A percentile compares a stretch with the other conserved stretches of the same genome.
phyloP scores from a whole-genome alignment of 2,329 filamentous ascomycete genomes.

The Dendrostoma leiphaemia region DNA sequence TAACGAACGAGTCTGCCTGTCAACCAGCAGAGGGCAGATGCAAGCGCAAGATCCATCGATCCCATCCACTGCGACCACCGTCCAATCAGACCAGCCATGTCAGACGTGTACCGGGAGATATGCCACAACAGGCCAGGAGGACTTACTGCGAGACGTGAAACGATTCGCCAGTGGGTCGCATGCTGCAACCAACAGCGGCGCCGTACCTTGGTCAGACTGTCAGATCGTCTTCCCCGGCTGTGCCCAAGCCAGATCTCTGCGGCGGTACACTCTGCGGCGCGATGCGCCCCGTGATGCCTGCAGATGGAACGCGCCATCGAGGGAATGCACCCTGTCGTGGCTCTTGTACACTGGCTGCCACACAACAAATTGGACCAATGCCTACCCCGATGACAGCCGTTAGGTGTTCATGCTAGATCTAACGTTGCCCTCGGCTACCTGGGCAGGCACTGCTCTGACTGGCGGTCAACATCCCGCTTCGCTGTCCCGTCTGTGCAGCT shows the following conservation, averaged over 20 bases:
- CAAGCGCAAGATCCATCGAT: neutral
- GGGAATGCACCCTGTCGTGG: neutral
- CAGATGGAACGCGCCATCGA: conserved; percentile 3
- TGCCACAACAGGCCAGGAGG: neutral
- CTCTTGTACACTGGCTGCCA: neutral
- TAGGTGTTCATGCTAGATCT: neutral
- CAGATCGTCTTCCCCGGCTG: neutral
- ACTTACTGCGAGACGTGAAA: neutral
- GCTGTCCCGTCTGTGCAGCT: neutral
- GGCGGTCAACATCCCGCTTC: neutral
- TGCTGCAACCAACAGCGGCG: neutral
- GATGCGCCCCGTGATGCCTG: conserved; percentile 5
- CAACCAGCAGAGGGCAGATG: conserved; percentile 2
- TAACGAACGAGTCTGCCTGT: conserved; percentile 2
- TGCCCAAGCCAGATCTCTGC: neutral
- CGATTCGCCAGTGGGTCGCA: neutral
- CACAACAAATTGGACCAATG: neutral
- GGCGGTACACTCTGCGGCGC: too few relatives aligned
- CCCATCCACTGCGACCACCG: neutral
- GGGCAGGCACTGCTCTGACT: neutral
- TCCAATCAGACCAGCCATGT: neutral
- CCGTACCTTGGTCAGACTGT: neutral
- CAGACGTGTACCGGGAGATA: neutral
- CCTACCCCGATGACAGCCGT: neutral
- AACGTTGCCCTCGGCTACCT: too few relatives aligned